Evolutionary conservation across 805 yeast species (phyloP).

Genomic region (Spathaspora hagerdaliae): DNA sequence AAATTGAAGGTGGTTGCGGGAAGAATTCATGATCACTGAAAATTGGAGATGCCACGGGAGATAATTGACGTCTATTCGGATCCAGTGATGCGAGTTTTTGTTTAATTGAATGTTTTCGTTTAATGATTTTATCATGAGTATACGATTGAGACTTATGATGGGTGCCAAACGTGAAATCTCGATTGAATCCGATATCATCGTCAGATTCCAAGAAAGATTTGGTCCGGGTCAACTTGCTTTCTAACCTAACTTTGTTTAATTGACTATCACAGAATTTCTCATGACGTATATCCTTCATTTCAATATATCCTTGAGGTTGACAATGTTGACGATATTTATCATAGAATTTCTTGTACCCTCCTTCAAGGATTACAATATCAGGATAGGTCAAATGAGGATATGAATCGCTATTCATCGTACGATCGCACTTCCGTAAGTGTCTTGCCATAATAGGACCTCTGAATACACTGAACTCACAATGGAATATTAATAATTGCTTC

Average conservation of each 20-base stretch:
- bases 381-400: conserved; percentile 87
- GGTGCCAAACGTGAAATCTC: not conserved
- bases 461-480: conserved; percentile 90
- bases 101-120: conserved; percentile 24
- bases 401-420: conserved; percentile 63
- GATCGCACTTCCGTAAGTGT: conserved; percentile 78
- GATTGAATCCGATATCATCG: not conserved
- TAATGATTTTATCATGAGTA: conserved; percentile 27
- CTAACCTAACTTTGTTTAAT: conserved; percentile 42
- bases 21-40: not conserved
- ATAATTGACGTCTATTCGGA: conserved; percentile 14
- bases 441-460: conserved; percentile 94
- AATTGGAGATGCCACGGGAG: conserved; percentile 4
- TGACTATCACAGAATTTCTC: conserved; percentile 41
- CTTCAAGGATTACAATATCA: conserved; percentile 81
- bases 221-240: conserved; percentile 37
- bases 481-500: conserved; percentile 67
- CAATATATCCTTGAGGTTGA: conserved; percentile 74
- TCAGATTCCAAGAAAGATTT: conserved; percentile 24
- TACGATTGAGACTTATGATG: conserved; percentile 26
- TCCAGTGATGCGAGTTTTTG: conserved; percentile 5
- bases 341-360: conserved; percentile 84
- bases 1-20: not conserved
- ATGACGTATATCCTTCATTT: conserved; percentile 58
- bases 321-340: conserved; percentile 57